Evolutionary conservation across 352 stramenopile genomes (phyloP), one percentile per base, ranked within the genome.

Genomic region (Phytophthora sp.): DNA sequence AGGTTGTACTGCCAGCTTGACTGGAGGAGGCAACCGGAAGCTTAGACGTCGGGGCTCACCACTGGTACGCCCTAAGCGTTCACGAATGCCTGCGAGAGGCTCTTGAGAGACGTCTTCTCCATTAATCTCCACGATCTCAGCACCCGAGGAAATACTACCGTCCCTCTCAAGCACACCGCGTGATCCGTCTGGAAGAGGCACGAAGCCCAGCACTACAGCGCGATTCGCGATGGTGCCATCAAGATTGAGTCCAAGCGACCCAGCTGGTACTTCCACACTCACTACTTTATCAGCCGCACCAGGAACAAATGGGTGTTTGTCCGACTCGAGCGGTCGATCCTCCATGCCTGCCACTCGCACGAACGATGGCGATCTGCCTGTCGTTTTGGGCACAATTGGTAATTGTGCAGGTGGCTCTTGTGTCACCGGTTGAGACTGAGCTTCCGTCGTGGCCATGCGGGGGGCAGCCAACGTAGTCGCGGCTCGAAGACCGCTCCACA

Each of bases 171-270:
- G 21, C 2, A 59, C 43, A 27, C 84, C 84, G 8, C 56, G 53
- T 9, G 74, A 73, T 27, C 80, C 82, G 27, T 89, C 80, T 0
- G 74, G 67, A 5, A 94, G 49, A n/a, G 66, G 53, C 13, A 78
- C 54, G 42, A 94, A 94, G 11, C 84, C 82, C n/a, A 78, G 8
- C 9, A 94, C 79, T 10, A 89, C 74, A 0, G 85, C 82, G 13
- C 54, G 56, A 52, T 72, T 69, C 1, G 51, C 43, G 15, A 74
- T 26, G 2, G 21, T 65, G 10, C 72, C 76, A 44, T 91, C 72
- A 8, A 91, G 52, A 28, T 87, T 77, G 4, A 92, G 50, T 1
- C 85, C 83, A 3, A 94, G 63, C 15, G 85, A 68, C 3, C 81
- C 83, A 2, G 83, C 27, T 3, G 79, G 79, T 7, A 65, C 80